Percentiles rank a stretch among this genome's conserved stretches.
Conservation (phyloP, 495 filamentous ascomycete genomes). For the Penicillium fimorum region DNA sequence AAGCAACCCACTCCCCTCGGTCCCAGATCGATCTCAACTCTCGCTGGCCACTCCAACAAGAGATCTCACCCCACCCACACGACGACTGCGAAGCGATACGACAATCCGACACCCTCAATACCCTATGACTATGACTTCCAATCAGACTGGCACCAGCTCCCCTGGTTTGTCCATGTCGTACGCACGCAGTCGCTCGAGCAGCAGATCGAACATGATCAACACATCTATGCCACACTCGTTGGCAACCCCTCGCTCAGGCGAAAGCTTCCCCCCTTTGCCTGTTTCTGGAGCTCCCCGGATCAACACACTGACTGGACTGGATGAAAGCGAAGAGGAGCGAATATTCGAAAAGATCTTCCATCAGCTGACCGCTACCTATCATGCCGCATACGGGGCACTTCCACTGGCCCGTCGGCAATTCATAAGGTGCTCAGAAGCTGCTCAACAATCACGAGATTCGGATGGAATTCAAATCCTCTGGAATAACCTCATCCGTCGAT, state of each 20-base stretch:
- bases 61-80: conserved; percentile 48
- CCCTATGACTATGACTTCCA: conserved; percentile 26
- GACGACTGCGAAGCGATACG: conserved; percentile 60
- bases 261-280: conserved; percentile 67
- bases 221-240: conserved; percentile 47
- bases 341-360: conserved; percentile 79
- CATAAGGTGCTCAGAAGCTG: conserved; percentile 44
- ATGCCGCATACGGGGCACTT: conserved; percentile 62
- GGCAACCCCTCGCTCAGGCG: conserved; percentile 73
- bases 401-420: conserved; percentile 66
- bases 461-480: conserved; percentile 61
- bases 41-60: conserved; percentile 60
- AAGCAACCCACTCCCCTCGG: conserved; percentile 19
- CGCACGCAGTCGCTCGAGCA: conserved; percentile 51
- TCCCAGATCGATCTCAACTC: conserved; percentile 40
- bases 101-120: conserved; percentile 58
- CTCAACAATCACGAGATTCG: conserved; percentile 43
- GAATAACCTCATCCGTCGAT: conserved; percentile 66
- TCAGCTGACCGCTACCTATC: conserved; percentile 64
- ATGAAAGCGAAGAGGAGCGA: conserved; percentile 73
- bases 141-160: conserved; percentile 33
- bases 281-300: conserved; percentile 39
- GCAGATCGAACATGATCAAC: conserved; percentile 49
- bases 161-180: conserved; percentile 32
- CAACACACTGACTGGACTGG: conserved; percentile 52